Evolutionary conservation across 495 filamentous ascomycete genomes (phyloP), one percentile per base, ranked within the genome.

Genomic region (Lentithecium fluviatile): DNA sequence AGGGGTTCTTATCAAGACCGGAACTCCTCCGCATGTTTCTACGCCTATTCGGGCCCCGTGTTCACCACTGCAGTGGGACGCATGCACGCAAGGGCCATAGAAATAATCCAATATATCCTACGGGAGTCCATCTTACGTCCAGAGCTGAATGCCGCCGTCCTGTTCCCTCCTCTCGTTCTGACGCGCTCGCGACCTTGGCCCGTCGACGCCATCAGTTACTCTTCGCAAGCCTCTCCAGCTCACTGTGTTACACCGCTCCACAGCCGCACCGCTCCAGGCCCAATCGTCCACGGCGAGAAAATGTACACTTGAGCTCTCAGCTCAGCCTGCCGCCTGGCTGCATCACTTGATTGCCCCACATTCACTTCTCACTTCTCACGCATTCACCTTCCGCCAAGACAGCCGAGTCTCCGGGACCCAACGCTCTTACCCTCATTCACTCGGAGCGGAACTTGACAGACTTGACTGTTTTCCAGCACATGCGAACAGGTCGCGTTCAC

Each of bases 31-130:
- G 45, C 55, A 64, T 48, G 6, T 7, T 36, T 21, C 46, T 52
- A 52, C 26, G 52, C 36, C 56, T 23, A 34, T 54, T 51, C 2
- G 52, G 38, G 45, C 21, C 25, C 17, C 53, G 20, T 46, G 37
- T 51, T 52, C 45, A 52, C 46, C 34, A 21, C 23, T n/a, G 17
- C 55, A 48, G 45, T 64, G 38, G 53, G 54, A 46, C 17, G 48
- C 49, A 57, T 65, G 50, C 62, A 65, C 47, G 62, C 62, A 65
- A 60, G 62, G 62, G 62, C 56, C 36, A 20, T 60, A 56, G 48
- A 59, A 65, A 64, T 64, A 64, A 55, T 26, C 23, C 56, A 36
- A 56, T 65, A 65, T 65, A 60, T 60, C 49, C 51, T 56, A n/a
- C n/a, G n/a, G n/a, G n/a, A n/a, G n/a, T n/a, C n/a, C n/a, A 53